Conservation (phyloP, 495 filamentous ascomycete species). For the Darksidea phi region DNA sequence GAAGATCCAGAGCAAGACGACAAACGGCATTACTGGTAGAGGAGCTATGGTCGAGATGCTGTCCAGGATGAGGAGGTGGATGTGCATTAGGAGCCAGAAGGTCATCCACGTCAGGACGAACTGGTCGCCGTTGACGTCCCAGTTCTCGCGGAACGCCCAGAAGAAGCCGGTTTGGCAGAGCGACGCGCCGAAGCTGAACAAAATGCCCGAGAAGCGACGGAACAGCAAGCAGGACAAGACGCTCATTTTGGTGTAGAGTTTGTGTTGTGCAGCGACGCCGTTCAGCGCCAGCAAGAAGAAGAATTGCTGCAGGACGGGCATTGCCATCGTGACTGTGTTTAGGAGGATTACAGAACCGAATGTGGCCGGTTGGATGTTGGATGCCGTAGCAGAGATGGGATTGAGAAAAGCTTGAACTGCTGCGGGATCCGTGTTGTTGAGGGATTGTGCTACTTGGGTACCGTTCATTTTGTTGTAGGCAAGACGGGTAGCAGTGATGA, state of each 20-base stretch:
- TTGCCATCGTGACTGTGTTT: slow-evolving; percentile 20
- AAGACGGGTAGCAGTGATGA: slow-evolving; percentile 4
- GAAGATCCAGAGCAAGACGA: slow-evolving; percentile 26
- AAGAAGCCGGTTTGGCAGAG: slow-evolving; percentile 21
- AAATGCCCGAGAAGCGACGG: slow-evolving; percentile 12
- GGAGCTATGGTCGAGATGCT: slow-evolving; percentile 17
- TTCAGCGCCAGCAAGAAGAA: slow-evolving; percentile 32
- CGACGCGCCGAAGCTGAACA: slow-evolving; percentile 21
- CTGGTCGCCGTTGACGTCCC: slow-evolving; percentile 24
- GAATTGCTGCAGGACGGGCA: slow-evolving; percentile 27
- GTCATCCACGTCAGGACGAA: slow-evolving; percentile 30
- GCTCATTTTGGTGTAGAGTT: slow-evolving; percentile 25
- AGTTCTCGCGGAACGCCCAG: slow-evolving; percentile 21
- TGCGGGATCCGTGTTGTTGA: slow-evolving; percentile 1
- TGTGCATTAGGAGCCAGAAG: slow-evolving; percentile 27
- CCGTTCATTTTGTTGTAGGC: slow-evolving; percentile 25
- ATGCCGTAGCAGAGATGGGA: slow-evolving; percentile 10
- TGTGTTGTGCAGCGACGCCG: slow-evolving; percentile 11
- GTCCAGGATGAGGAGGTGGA: slow-evolving; percentile 21
- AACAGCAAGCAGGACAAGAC: slow-evolving; percentile 11
- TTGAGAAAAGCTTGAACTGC: slow-evolving; percentile 21
- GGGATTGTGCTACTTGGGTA: slow-evolving; percentile 6
- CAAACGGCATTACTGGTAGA: slow-evolving; percentile 24
- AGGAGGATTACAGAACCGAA: slow-evolving; percentile 14
- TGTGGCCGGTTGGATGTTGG: slow-evolving; percentile 10